Conservation (phyloP, 495 filamentous ascomycete species). For the Talaromyces proteolyticus region DNA sequence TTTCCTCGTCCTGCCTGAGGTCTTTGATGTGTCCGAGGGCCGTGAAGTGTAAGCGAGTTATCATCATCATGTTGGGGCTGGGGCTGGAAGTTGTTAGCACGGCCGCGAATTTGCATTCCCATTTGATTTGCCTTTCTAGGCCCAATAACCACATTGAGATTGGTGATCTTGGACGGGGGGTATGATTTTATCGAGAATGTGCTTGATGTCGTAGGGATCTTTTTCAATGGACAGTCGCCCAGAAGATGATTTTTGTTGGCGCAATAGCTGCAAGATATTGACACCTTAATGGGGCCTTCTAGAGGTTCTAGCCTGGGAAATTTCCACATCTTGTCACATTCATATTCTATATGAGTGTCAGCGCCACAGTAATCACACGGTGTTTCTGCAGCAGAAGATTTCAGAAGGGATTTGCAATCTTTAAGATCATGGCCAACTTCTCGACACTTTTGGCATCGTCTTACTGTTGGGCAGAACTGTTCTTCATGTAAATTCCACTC, state of each 20-base stretch:
- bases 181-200: constrained; percentile 31
- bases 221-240: constrained; percentile 38
- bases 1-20: constrained; percentile 3
- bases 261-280: constrained; percentile 45
- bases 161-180: constrained; percentile 27
- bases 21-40: background rate
- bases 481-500: constrained; percentile 33
- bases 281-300: constrained; percentile 24
- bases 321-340: constrained; percentile 39
- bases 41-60: background rate
- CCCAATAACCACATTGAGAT: constrained; percentile 23
- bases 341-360: constrained; percentile 30
- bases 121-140: background rate
- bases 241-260: constrained; percentile 37
- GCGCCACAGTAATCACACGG: constrained; percentile 42
- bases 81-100: background rate
- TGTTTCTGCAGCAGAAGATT: constrained; percentile 27
- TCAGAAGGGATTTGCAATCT: constrained; percentile 32
- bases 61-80: background rate
- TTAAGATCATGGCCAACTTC: constrained; percentile 36
- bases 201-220: constrained; percentile 15
- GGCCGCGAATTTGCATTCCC: constrained; percentile 5
- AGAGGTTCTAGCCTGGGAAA: constrained; percentile 16
- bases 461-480: constrained; percentile 31
- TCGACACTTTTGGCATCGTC: constrained; percentile 39